phyloP scores from a whole-genome alignment of 345 rosid species.

The Acer negundo region DNA sequence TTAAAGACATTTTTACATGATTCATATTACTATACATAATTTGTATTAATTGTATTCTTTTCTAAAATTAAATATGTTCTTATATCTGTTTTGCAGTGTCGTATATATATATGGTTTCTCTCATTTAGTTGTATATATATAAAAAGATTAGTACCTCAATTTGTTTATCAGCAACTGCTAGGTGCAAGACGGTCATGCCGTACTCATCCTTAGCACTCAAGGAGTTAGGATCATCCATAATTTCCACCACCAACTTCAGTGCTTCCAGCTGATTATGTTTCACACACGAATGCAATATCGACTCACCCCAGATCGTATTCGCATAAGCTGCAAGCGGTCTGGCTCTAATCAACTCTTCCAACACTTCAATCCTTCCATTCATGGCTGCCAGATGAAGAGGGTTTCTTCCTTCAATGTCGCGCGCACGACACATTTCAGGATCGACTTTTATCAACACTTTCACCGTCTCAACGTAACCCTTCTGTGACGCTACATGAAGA shows the following conservation, averaged over 20 bases:
- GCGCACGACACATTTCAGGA: slow-evolving; percentile 20
- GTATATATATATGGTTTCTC: too few species aligned
- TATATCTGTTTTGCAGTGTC: too few species aligned
- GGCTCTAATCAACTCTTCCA: slow-evolving; percentile 20
- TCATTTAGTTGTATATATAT: not conserved
- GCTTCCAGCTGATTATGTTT: slow-evolving; percentile 27
- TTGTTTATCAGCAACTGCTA: slow-evolving; percentile 28
- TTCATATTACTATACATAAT: too few species aligned
- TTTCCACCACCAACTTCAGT: slow-evolving; percentile 26
- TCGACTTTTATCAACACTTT: slow-evolving; percentile 18
- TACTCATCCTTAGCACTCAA: slow-evolving; percentile 24
- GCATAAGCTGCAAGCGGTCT: slow-evolving; percentile 22
- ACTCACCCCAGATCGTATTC: slow-evolving; percentile 20
- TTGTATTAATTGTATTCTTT: too few species aligned
- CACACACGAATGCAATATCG: slow-evolving; percentile 28
- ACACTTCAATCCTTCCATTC: slow-evolving; percentile 26
- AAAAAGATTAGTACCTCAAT: slow-evolving; percentile 19
- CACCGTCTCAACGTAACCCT: slow-evolving; percentile 30
- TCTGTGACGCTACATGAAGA: slow-evolving; percentile 29
- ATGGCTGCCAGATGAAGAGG: slow-evolving; percentile 30
- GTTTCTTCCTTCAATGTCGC: slow-evolving; percentile 30
- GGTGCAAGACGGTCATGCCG: slow-evolving; percentile 31
- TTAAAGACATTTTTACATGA: too few species aligned
- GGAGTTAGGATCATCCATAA: slow-evolving; percentile 15
- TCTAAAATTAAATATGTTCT: too few species aligned